Percentiles rank a stretch among this genome's conserved stretches.
These are phyloP conservation scores for Yarrowia porcina DNA, from an alignment of 805 yeast species.

Conservation along the genomic window DNA sequence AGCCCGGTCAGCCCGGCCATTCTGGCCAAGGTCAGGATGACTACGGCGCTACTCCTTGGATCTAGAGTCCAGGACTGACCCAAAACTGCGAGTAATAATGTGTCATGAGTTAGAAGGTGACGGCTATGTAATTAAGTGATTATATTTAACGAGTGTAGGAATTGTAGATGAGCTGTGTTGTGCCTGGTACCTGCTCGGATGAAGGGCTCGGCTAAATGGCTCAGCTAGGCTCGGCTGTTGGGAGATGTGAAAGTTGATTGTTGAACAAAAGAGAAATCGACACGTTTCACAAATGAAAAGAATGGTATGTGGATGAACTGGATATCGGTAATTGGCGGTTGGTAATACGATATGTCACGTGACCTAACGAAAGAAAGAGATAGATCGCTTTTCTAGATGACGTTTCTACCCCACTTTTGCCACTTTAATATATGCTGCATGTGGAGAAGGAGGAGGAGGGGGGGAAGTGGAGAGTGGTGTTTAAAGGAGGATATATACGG, in stretches of 20 bases:
- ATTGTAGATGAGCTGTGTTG: too few species aligned
- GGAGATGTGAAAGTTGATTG: not conserved
- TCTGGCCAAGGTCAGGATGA: conserved; percentile 18
- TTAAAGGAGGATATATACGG: too few species aligned
- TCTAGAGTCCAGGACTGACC: conserved; percentile 13
- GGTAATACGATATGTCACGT: too few species aligned
- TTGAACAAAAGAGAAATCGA: not conserved
- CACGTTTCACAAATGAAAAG: not conserved
- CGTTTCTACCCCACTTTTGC: too few species aligned
- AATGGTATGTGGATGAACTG: too few species aligned
- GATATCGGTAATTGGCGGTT: too few species aligned
- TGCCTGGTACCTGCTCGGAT: too few species aligned
- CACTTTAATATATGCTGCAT: too few species aligned
- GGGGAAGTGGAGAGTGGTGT: too few species aligned
- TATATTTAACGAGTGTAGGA: conserved; percentile 20
- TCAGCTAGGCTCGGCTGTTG: not conserved
- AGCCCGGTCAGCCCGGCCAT: not conserved
- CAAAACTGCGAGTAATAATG: conserved; percentile 21
- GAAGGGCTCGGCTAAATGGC: not conserved
- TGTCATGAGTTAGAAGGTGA: conserved; percentile 22
- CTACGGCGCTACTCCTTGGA: conserved; percentile 21
- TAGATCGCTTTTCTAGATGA: too few species aligned
- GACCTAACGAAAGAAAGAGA: too few species aligned
- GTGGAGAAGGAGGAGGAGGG: too few species aligned
- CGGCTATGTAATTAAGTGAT: conserved; percentile 19